phyloP scores from a whole-genome alignment of 805 yeast species.

The Lipomyces orientalis region DNA sequence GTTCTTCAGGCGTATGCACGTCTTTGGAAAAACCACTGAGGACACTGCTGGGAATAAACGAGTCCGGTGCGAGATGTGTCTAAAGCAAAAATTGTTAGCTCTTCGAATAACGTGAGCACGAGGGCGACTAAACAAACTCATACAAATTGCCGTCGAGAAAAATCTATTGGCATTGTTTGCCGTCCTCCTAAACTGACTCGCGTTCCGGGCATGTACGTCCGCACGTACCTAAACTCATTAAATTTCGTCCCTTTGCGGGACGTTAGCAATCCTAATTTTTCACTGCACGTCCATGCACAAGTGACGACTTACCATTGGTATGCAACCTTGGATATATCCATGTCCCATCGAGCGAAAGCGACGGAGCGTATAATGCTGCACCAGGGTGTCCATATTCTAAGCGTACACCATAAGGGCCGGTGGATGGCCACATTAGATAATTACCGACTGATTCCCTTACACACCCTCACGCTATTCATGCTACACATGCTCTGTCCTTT shows the following conservation, averaged over 20 bases:
- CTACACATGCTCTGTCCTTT: background rate
- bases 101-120: background rate
- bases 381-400: slow-evolving; percentile 55
- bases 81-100: background rate
- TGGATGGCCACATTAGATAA: slow-evolving; percentile 50
- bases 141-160: slow-evolving; percentile 28
- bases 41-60: slow-evolving; percentile 24
- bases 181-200: slow-evolving; percentile 4
- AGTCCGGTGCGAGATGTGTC: slow-evolving; percentile 24
- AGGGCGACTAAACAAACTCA: background rate
- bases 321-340: slow-evolving; percentile 44
- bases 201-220: slow-evolving; percentile 13
- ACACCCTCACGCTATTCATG: background rate
- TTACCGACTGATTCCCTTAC: background rate
- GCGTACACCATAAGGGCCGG: slow-evolving; percentile 48
- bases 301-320: slow-evolving; percentile 36
- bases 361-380: slow-evolving; percentile 39
- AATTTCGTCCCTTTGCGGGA: slow-evolving; percentile 12
- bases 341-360: slow-evolving; percentile 30
- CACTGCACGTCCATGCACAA: slow-evolving; percentile 9
- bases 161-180: slow-evolving; percentile 29
- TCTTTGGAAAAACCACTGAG: slow-evolving; percentile 11
- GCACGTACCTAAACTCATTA: slow-evolving; percentile 12
- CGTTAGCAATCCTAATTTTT: background rate
- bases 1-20: background rate